Conservation (phyloP, 257 asterid species). For the Nicotiana obtusifolia region DNA sequence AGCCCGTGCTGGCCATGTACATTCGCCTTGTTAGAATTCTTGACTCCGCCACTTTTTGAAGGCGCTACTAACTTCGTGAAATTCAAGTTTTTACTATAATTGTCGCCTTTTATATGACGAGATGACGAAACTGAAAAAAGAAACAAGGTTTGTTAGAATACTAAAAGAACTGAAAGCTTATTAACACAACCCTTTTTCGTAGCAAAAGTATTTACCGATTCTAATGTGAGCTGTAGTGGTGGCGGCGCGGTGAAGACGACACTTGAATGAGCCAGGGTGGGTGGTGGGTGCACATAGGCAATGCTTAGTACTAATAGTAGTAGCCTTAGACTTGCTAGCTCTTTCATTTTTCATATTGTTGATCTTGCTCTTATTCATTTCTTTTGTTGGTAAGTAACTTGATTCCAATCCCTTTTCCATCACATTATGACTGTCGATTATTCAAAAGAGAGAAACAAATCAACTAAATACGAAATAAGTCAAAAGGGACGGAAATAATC, state of each 20-base stretch:
- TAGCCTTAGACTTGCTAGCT: neutral
- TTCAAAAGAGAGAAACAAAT: neutral
- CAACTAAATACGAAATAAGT: too few species aligned
- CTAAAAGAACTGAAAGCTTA: neutral
- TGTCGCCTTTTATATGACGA: neutral
- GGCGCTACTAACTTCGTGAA: neutral
- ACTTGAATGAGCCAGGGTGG: slow-evolving; percentile 18
- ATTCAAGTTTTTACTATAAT: neutral
- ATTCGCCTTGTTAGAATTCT: neutral
- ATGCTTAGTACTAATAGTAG: neutral
- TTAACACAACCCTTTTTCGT: neutral
- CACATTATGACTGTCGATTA: neutral
- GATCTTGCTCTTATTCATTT: neutral
- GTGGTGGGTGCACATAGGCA: slow-evolving; percentile 15
- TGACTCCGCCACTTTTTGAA: neutral
- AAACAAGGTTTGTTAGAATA: neutral
- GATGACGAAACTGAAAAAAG: neutral
- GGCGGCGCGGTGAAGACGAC: slow-evolving; percentile 13
- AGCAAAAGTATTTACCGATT: neutral
- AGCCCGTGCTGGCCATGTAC: neutral
- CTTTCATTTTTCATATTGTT: neutral
- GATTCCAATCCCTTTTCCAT: neutral
- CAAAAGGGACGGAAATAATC: too few species aligned
- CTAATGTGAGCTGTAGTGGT: neutral
- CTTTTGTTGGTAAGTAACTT: neutral